phyloP scores from a whole-genome alignment of 257 asterid species.

The Nicotiana otophora region DNA sequence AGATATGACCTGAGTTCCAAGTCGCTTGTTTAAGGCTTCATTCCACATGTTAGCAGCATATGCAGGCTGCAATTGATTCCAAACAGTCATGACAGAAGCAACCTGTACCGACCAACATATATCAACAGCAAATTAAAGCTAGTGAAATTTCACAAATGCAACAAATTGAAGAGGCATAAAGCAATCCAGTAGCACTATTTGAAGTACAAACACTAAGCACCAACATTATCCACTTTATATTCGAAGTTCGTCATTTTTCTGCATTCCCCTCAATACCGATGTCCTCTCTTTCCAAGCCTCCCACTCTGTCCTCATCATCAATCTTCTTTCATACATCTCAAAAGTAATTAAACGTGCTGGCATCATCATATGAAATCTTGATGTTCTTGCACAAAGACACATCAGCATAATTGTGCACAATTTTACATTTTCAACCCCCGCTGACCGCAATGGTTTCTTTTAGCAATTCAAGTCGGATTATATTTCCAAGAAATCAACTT shows the following conservation, averaged over 20 bases:
- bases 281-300: background rate
- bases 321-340: background rate
- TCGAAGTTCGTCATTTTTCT: too few species aligned
- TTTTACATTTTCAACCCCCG: background rate
- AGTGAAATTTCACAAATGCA: background rate
- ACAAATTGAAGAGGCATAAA: background rate
- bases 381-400: background rate
- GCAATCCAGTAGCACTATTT: background rate
- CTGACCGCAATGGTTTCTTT: background rate
- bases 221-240: background rate
- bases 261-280: background rate
- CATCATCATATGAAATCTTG: background rate
- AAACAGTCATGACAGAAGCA: constrained; percentile 86
- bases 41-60: constrained; percentile 87
- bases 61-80: constrained; percentile 76
- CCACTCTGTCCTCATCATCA: background rate
- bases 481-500: background rate
- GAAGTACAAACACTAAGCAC: background rate
- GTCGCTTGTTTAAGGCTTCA: constrained; percentile 91
- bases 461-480: background rate
- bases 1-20: constrained; percentile 69
- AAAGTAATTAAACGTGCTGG: background rate
- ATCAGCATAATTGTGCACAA: background rate
- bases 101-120: constrained; percentile 41
- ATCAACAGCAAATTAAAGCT: background rate